phyloP scores from a whole-genome alignment of 2,329 filamentous ascomycete species.

The Septoria petroselini region DNA sequence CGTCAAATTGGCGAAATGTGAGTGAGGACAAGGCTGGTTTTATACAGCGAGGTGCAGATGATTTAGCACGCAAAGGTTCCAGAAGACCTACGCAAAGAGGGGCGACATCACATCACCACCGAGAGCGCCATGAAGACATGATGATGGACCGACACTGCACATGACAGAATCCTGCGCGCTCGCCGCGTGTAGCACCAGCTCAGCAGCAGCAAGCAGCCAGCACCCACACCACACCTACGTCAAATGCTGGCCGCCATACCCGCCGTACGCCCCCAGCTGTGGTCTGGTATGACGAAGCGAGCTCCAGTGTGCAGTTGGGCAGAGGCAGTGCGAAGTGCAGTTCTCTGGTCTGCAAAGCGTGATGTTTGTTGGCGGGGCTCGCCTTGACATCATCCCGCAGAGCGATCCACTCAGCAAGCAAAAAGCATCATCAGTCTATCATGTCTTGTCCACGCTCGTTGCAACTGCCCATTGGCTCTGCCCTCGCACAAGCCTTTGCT shows the following conservation, averaged over 20 bases:
- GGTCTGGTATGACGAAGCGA: constrained; percentile 6
- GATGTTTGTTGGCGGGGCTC: not conserved
- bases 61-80: constrained; percentile 13
- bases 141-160: not conserved
- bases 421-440: too few relatives aligned
- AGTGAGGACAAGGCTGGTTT: constrained; percentile 9
- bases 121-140: too few relatives aligned
- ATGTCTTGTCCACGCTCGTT: not conserved
- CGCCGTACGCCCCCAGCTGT: not conserved
- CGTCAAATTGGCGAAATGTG: too few relatives aligned
- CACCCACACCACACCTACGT: constrained; percentile 11
- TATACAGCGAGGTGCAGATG: constrained; percentile 8
- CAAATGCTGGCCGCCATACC: constrained; percentile 2
- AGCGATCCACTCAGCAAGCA: constrained; percentile 11
- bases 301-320: too few relatives aligned
- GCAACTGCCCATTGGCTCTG: not conserved
- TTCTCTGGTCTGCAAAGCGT: too few relatives aligned
- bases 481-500: not conserved
- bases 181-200: not conserved
- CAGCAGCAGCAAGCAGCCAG: too few relatives aligned
- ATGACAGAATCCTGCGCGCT: not conserved
- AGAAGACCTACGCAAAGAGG: too few relatives aligned
- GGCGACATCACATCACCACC: not conserved
- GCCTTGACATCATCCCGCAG: constrained; percentile 9
- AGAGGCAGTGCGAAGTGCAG: too few relatives aligned